Evolutionary conservation across 2,329 filamentous ascomycete genomes (phyloP), one percentile per base, ranked within the genome.

Genomic region (Sclerotinia trifoliorum): DNA sequence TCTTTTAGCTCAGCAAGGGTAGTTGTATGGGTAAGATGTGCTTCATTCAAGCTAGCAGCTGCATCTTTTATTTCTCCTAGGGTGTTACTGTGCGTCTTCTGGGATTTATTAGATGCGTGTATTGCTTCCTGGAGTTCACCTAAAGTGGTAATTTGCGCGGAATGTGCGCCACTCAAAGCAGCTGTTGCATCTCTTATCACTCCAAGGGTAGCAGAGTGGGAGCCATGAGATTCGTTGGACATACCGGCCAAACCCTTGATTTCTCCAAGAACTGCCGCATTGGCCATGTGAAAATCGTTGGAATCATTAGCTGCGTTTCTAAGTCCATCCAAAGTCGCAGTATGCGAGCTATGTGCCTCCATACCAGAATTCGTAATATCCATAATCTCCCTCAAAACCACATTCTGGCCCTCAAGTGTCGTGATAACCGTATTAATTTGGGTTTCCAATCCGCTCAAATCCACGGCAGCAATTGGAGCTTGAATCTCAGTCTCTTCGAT

Each of bases 281-380:
- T 70, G 1, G 68, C 17, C 21, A 49, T 32, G 44, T 72, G 69
- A 19, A 49, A 70, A 7, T 70, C 68, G 15, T 67, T 68, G 1
- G 67, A 70, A 19, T 57, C 44, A 24, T 17, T n/a, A 15, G 57
- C 39, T 11, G 55, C 51, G 7, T 65, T 54, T 42, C 68, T 68
- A 56, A 73, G 67, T 26, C 68, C 67, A 7, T 26, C n/a, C 7
- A 73, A 44, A 0, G 62, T 68, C 21, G 65, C 48, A 29, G 64
- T 72, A 10, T 75, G 73, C 10, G 66, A 71, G 62, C 66, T 49
- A 68, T 76, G 73, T 26, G 72, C 70, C 5, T 75, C 75, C 8
- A 57, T 57, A n/a, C 54, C 64, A 24, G 21, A n/a, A 49, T 62
- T 24, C 0, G 24, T 35, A 19, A 55, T 44, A 6, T 66, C 51